phyloP scores from a whole-genome alignment of 2,329 filamentous ascomycete species.

The Colletotrichum godetiae region DNA sequence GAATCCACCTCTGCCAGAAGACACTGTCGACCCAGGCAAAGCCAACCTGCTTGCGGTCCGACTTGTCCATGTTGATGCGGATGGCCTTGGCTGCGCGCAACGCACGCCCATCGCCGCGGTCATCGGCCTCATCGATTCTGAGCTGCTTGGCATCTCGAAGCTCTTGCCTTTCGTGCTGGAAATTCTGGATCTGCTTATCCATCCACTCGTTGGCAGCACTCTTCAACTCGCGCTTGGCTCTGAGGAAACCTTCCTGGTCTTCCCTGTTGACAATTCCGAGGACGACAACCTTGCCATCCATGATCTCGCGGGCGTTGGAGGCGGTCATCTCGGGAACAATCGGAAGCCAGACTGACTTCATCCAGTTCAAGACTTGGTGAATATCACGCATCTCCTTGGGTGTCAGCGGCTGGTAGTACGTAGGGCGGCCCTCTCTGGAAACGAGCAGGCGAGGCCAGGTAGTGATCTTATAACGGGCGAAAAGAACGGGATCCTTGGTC shows the following conservation, averaged over 20 bases:
- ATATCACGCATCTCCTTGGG: constrained; percentile 94
- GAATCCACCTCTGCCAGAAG: constrained; percentile 98
- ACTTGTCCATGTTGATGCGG: constrained; percentile 88
- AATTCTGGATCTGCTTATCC: constrained; percentile 91
- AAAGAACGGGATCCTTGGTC: constrained; percentile 81
- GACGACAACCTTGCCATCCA: constrained; percentile 95
- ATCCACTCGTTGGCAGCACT: constrained; percentile 97
- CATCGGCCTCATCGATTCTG: constrained; percentile 95
- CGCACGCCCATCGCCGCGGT: constrained; percentile 89
- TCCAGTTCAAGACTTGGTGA: constrained; percentile 84
- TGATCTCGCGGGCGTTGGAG: constrained; percentile 91
- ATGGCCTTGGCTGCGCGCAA: constrained; percentile 90
- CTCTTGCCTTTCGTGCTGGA: constrained; percentile 93
- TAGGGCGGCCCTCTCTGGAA: constrained; percentile 87
- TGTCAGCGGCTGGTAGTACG: constrained; percentile 88
- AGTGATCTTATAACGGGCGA: constrained; percentile 90
- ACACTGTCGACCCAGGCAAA: constrained; percentile 98
- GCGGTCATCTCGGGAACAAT: constrained; percentile 95
- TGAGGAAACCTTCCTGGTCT: constrained; percentile 80
- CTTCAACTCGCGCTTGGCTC: constrained; percentile 90
- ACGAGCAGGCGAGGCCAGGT: constrained; percentile 97
- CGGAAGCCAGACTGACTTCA: constrained; percentile 95
- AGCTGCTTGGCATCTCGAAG: constrained; percentile 94
- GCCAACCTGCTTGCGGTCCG: constrained; percentile 86
- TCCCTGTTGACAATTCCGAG: constrained; percentile 87